Percentiles rank a stretch among this genome's conserved stretches.
Conservation (phyloP, 495 filamentous ascomycete species). For the Opeltia flavorubescens region DNA sequence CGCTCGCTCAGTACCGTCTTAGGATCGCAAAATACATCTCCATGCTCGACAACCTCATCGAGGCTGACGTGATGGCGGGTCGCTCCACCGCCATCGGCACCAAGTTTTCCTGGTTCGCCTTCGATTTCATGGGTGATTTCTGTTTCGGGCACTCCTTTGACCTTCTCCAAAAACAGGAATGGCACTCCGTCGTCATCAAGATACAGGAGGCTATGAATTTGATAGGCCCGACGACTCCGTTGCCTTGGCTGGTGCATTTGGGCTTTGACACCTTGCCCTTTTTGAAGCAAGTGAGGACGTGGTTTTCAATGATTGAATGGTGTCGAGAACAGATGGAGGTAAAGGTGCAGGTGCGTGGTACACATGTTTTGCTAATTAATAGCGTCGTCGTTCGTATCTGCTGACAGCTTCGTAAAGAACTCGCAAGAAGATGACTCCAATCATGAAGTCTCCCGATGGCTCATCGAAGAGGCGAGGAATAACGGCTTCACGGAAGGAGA, state of each 20-base stretch:
- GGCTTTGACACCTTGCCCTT: slow-evolving; percentile 19
- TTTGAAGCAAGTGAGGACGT: slow-evolving; percentile 19
- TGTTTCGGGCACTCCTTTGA: slow-evolving; percentile 26
- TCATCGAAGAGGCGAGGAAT: slow-evolving; percentile 21
- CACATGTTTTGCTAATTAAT: no score
- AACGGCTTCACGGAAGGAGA: slow-evolving; percentile 9
- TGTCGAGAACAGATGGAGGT: slow-evolving; percentile 22
- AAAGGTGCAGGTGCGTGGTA: slow-evolving; percentile 17
- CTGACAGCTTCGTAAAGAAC: background rate
- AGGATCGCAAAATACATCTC: slow-evolving; percentile 1
- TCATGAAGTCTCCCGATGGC: slow-evolving; percentile 18
- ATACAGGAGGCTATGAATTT: slow-evolving; percentile 14
- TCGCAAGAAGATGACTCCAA: slow-evolving; percentile 1
- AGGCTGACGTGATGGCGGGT: slow-evolving; percentile 18
- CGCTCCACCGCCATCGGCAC: no score
- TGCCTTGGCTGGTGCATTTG: slow-evolving; percentile 24
- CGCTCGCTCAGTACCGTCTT: background rate
- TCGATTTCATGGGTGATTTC: slow-evolving; percentile 31
- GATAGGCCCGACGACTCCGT: slow-evolving; percentile 21
- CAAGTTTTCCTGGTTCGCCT: slow-evolving; percentile 26
- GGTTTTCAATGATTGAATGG: slow-evolving; percentile 20
- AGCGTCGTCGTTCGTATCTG: background rate
- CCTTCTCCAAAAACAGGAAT: slow-evolving; percentile 22
- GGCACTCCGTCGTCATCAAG: slow-evolving; percentile 13
- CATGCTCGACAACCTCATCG: slow-evolving; percentile 11